phyloP scores from a whole-genome alignment of 257 asterid species.

The Solanum lycopersicoides region DNA sequence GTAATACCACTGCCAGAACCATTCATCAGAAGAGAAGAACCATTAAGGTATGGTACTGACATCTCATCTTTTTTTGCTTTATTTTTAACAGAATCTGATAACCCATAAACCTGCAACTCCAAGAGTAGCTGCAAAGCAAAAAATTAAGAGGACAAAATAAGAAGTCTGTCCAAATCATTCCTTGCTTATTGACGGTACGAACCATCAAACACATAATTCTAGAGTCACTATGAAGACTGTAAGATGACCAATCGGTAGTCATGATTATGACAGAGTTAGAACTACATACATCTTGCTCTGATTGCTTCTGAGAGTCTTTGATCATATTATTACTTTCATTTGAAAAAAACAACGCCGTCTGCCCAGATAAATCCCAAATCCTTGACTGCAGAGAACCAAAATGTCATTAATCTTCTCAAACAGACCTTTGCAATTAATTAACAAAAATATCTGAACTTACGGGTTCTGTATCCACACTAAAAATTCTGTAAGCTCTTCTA shows the following conservation, averaged over 20 bases:
- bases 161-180: slow-evolving; percentile 1
- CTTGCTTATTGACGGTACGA: neutral
- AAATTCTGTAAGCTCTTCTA: slow-evolving; percentile 89
- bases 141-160: slow-evolving; percentile 8
- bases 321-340: slow-evolving; percentile 51
- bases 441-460: slow-evolving; percentile 34
- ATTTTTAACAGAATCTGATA: slow-evolving; percentile 65
- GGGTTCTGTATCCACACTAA: slow-evolving; percentile 60
- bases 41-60: slow-evolving; percentile 29
- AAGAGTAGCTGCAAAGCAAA: slow-evolving; percentile 53
- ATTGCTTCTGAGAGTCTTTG: slow-evolving; percentile 56
- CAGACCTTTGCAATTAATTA: neutral
- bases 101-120: slow-evolving; percentile 94
- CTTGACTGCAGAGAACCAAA: slow-evolving; percentile 45
- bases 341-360: slow-evolving; percentile 53
- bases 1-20: slow-evolving; percentile 34
- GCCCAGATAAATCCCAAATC: slow-evolving; percentile 96
- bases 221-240: neutral
- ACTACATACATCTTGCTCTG: slow-evolving; percentile 77
- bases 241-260: neutral
- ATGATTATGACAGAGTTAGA: neutral
- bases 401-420: slow-evolving; percentile 15
- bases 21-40: slow-evolving; percentile 45
- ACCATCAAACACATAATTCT: neutral
- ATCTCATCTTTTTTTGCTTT: slow-evolving; percentile 50